Evolutionary conservation across 805 yeast genomes (phyloP), one percentile per base, ranked within the genome.

Genomic region (Kuraishia cidri): DNA sequence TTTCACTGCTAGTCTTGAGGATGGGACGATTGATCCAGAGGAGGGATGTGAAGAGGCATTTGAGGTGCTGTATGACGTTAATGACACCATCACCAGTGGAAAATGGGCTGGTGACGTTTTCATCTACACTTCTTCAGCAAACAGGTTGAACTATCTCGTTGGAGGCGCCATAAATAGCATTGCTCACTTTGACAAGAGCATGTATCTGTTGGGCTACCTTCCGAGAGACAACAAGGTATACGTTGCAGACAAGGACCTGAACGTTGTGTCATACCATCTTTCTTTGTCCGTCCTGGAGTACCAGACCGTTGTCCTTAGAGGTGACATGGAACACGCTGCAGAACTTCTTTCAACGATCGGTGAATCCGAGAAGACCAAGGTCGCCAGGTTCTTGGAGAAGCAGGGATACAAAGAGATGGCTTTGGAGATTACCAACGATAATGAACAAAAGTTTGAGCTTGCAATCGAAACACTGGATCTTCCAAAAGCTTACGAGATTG

Each of bases 101-200:
- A 80, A 79, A 56, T 92, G 97, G 87, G 87, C 88, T 47, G 98
- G 97, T 44, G 97, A 92, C 62, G 97, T 92, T 29, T 88, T 90
- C 55, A 75, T 92, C 34, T 92, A 81, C 64, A 85, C 97, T 11
- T 86, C 97, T 2, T 50, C 76, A 13, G 69, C 94, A 16, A 85
- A 87, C 61, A 76, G 97, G 57, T 69, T 92, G 51, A 90, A 88
- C 60, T 92, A 92, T 56, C 73, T 87, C 40, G 97, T 92, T 39
- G 98, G 98, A 47, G 94, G 94, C 25, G 84, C 87, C 50, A 77
- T 83, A 16, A 85, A 86, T 56, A 92, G 87, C 52, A 73, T 92
- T 57, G 87, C 90, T 23, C 97, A 92, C 63, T 88, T 82, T 50
- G 95, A 92, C 51, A 84, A 79, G 55, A 75, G 82, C 37, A 79